Base-by-base conservation (phyloP, 495 filamentous ascomycete species). In the Sphaerosporella brunnea region DNA sequence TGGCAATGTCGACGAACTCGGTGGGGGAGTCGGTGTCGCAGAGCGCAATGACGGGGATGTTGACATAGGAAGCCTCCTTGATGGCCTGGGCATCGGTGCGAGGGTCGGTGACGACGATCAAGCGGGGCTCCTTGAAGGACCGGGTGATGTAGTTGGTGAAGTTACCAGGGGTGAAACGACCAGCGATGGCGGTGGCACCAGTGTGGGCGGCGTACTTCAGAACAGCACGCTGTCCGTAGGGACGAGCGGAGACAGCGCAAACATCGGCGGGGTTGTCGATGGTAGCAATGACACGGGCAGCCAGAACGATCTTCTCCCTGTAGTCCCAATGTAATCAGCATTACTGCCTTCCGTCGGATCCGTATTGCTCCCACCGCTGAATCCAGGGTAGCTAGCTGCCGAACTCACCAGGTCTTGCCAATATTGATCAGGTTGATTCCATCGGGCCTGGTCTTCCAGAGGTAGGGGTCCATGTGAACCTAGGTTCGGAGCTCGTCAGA, bases 141-240 rank as follows among this genome's bases (percentile, higher is more conserved):
- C 90, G 92, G 67, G 90, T 97, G 79, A 95, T 97, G 82, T 97
- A 97, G 74, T 97, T 97, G 76, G 90, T 97, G 81, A 97, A 97
- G 68, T 92, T 94, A 76, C 90, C 90, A 63, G 90, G 90, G 64
- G 90, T 97, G 79, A 97, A 97, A 68, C 90, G 87, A 73, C 90
- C 90, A 61, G 90, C 92, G 65, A 97, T 97, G 65, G 90, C 84
- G 63, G 84, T 83, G 64, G 88, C 85, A 69, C 90, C 88, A 58
- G 88, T 97, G 76, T 97, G 86, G 51, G 82, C 71, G 60, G 88
- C 88, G 73, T 94, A 97, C 77, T 97, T 97, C 66, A 97, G 79
- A 67, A 95, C 90, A 63, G 90, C 87, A 69, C 90, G 90, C 73
- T 97, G 90, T 53, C 90, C 90, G 68, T 95, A 97, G 66, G 90